Evolutionary conservation across 495 filamentous ascomycete species (phyloP).

Genomic region (Oidiodendron maius): DNA sequence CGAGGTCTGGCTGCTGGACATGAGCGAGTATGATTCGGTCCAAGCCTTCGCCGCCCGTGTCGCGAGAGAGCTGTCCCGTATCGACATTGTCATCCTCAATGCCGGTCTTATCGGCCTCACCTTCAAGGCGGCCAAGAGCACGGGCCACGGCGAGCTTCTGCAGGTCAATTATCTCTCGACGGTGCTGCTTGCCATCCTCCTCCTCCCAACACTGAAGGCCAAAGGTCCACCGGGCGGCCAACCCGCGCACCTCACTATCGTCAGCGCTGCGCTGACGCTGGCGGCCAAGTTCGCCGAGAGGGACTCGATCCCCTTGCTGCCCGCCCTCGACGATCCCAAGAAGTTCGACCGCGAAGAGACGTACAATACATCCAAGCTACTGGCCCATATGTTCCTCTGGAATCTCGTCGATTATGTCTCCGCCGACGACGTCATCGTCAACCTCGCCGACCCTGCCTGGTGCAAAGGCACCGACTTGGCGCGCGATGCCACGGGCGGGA

Average conservation of each 20-base stretch:
- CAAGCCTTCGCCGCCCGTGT: slow-evolving; percentile 34
- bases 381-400: slow-evolving; percentile 35
- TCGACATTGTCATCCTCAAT: slow-evolving; percentile 50
- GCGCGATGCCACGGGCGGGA: slow-evolving; percentile 21
- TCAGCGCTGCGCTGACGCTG: slow-evolving; percentile 30
- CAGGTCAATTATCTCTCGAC: slow-evolving; percentile 47
- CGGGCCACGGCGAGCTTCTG: slow-evolving; percentile 41
- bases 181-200: slow-evolving; percentile 38
- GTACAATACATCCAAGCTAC: slow-evolving; percentile 37
- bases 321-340: slow-evolving; percentile 35
- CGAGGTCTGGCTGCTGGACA: slow-evolving; percentile 52
- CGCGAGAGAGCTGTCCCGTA: slow-evolving; percentile 17
- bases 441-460: slow-evolving; percentile 40
- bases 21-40: slow-evolving; percentile 39
- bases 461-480: slow-evolving; percentile 35
- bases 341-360: slow-evolving; percentile 27
- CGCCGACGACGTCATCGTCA: slow-evolving; percentile 39
- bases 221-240: slow-evolving; percentile 24
- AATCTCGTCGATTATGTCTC: slow-evolving; percentile 36
- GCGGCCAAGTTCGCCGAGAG: slow-evolving; percentile 28
- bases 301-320: slow-evolving; percentile 30
- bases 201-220: slow-evolving; percentile 41
- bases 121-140: slow-evolving; percentile 26
- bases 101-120: slow-evolving; percentile 35
- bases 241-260: slow-evolving; percentile 35